Evolutionary conservation across 208 protist genomes (phyloP), one percentile per base, ranked within the genome.

Genomic region (Leishmania turanica): DNA sequence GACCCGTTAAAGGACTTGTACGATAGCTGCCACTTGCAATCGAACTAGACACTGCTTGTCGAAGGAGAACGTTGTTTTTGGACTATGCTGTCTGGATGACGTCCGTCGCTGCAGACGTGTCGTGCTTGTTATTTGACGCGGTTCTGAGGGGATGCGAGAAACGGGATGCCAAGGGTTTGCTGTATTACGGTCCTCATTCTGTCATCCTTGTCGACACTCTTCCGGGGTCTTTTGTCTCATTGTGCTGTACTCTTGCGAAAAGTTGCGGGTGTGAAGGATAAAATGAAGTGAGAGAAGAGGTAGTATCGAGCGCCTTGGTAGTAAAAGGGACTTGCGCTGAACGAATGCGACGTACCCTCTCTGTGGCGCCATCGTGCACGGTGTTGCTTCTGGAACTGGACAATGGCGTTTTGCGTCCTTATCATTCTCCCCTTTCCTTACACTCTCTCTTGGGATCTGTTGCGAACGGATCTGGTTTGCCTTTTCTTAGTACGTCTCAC

Each of bases 1-100:
- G 85, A 93, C 75, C 81, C 85, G n/a, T 93, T 93, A 75, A 93
- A 90, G 60, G 73, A 84, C n/a, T 56, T 93, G 53, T 93, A 84
- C 62, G 40, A 81, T 7, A 58, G 66, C 7, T 84, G 76, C 3
- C 81, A 80, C 37, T 71, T 45, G 27, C 62, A 77, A n/a, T 84
- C 80, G 0, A 76, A 56, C 1, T 78, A 66, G 74, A 34, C 40
- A 51, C 45, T 53, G 42, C 34, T 31, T 34, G 53, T 27, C 27
- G 9, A 72, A 3, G 21, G 68, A 51, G 42, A 17, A 4, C 8
- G 40, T 5, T 31, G 42, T n/a, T 1, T n/a, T 19, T n/a, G 19
- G 13, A 47, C 8, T 47, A 8, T 71, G 1, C 21, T 71, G 24
- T 71, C 6, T 49, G 24, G 15, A 19, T 31, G 8, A 4, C 40